These are phyloP conservation scores for Cicer arietinum DNA, from an alignment of 306 rosid species.

Conservation along the genomic window DNA sequence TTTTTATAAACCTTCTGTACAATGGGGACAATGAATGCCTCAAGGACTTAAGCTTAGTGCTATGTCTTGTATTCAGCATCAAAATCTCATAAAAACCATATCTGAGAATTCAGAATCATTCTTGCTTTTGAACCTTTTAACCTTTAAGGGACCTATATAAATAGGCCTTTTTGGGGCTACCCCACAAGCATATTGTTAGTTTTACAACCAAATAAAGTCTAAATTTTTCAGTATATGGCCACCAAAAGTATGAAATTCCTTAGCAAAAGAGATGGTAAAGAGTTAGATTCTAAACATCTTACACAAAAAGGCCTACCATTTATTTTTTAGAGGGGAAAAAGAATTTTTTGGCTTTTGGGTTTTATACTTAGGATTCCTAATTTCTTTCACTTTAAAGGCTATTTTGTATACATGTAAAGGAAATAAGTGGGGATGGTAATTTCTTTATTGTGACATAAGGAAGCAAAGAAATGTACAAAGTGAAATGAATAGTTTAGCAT, in stretches of 20 bases:
- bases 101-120: conserved; percentile 67
- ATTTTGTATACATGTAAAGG: conserved; percentile 50
- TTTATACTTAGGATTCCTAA: conserved; percentile 77
- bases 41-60: conserved; percentile 61
- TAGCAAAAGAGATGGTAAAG: conserved; percentile 50
- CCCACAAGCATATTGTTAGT: conserved; percentile 59
- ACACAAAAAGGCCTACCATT: conserved; percentile 44
- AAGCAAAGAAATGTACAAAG: conserved; percentile 20
- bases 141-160: conserved; percentile 43
- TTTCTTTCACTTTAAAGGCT: conserved; percentile 57
- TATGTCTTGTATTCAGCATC: conserved; percentile 83
- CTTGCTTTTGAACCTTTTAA: conserved; percentile 70
- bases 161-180: conserved; percentile 56
- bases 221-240: conserved; percentile 46
- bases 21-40: conserved; percentile 60
- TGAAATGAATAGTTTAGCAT: conserved; percentile 24
- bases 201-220: conserved; percentile 53
- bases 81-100: conserved; percentile 61
- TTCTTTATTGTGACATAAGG: conserved; percentile 43
- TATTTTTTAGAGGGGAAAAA: conserved; percentile 46
- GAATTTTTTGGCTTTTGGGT: conserved; percentile 71
- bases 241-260: conserved; percentile 61
- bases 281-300: conserved; percentile 50
- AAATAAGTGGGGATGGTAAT: conserved; percentile 40
- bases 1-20: conserved; percentile 33